Base-by-base conservation (phyloP, 2,329 filamentous ascomycete species). In the Colletotrichum sp. region DNA sequence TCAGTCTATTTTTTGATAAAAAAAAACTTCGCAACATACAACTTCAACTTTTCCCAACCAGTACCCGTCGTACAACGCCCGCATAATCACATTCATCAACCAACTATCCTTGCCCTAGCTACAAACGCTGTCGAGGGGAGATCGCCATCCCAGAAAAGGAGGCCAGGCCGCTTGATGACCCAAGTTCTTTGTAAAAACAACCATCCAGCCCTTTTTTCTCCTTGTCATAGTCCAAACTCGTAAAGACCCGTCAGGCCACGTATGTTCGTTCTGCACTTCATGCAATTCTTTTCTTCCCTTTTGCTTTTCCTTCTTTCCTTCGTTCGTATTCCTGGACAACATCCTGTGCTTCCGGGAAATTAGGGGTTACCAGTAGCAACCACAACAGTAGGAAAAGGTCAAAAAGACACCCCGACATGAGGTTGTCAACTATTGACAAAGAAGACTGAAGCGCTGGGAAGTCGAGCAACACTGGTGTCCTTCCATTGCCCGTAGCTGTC, bases 21-120 rank as follows among this genome's bases (percentile, higher is more conserved):
- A 32, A 32, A 21, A 36, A 59, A 52, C 68, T 64, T 36, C 5
- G 18, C 55, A 59, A 21, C 21, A 52, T 12, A 26, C 28, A 66
- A 73, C 21, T n/a, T 62, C 18, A 76, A 76, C 74, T 76, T 76
- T 76, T 76, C 59, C 74, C 64, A 49, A 26, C 44, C 72, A 5
- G 24, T 71, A 24, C 30, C 73, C 73, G 39, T 30, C 28, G 13
- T 73, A 21, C 21, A 64, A 76, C 70, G 74, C 74, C 74, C 24
- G 15, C 64, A 68, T 34, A 44, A 55, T 52, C 67, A 28, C 55
- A 39, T 59, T 71, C 72, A 65, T 74, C 67, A 74, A 74, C 68
- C 30, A 36, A 26, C 32, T 44, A 15, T 32, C 30, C 18, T 60
- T 44, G 55, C 18, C 30, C 49, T 30, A 52, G 36, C 62, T 44